Evolutionary conservation across 805 yeast species (phyloP), one percentile per base, ranked within the genome.

Genomic region (Candida coleopterorum): DNA sequence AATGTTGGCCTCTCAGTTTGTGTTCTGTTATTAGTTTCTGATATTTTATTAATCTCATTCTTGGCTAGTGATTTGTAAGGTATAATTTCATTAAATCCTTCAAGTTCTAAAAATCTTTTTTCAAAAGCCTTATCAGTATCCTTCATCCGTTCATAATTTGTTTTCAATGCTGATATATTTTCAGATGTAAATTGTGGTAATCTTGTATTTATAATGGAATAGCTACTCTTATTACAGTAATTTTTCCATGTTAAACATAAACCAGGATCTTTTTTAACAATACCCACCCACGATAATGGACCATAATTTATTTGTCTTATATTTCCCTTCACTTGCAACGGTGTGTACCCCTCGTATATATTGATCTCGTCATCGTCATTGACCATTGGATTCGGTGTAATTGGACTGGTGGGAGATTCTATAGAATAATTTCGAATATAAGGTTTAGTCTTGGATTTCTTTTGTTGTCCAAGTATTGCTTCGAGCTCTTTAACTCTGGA

Each of bases 281-380:
- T 35, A 6, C 68, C 55, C 1, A 60, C 48, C 65, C 68, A 63
- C 2, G 66, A 50, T 28, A 63, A 58, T 1, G 70, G 70, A 4
- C 70, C 72, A 40, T 52, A 60, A 25, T 55, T 52, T 8, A 60
- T 49, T 32, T 66, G 47, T 11, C 63, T 45, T 17, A 48, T 39
- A 18, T 56, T 62, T 9, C 28, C 25, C 32, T 55, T 60, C 7
- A 55, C 43, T 36, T 58, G 58, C 2, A 62, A 40, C 0, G 69
- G 49, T 22, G 61, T 46, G 43, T 62, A 62, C 1, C 72, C 73
- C 1, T 53, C 56, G 41, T 62, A 69, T 20, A 75, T 56, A 35
- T 70, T 62, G 6, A 77, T 55, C 1, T 39, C 38, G 8, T 69
- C 76, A 15, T 62, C 50, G 3, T 50, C 32, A 25, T 49, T 34